phyloP scores from a whole-genome alignment of 2,329 filamentous ascomycete genomes.

The Sclerotinia spermophila region DNA sequence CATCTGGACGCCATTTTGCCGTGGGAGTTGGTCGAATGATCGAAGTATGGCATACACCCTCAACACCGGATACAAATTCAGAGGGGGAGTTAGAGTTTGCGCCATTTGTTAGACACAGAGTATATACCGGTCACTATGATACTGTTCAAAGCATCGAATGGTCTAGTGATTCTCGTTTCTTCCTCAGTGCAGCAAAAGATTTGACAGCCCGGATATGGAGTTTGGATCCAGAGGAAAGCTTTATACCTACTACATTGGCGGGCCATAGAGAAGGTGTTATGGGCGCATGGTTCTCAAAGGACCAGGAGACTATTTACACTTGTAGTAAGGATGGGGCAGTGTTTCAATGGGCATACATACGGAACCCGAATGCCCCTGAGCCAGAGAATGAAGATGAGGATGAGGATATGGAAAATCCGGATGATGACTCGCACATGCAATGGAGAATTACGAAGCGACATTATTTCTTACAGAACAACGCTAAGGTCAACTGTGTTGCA shows the following conservation, averaged over 20 bases:
- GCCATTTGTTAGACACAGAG: constrained; percentile 84
- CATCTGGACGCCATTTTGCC: constrained; percentile 85
- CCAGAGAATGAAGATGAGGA: constrained; percentile 40
- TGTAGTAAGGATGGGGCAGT: constrained; percentile 96
- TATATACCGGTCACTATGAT: constrained; percentile 86
- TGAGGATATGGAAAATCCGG: constrained; percentile 57
- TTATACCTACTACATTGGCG: constrained; percentile 82
- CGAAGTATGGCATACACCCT: constrained; percentile 95
- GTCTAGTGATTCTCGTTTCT: constrained; percentile 95
- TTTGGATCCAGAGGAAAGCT: constrained; percentile 78
- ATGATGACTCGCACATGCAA: constrained; percentile 64
- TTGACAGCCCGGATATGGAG: constrained; percentile 95
- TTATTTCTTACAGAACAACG: constrained; percentile 89
- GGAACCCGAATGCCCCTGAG: constrained; percentile 52
- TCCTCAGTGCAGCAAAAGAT: constrained; percentile 88
- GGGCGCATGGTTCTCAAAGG: constrained; percentile 93
- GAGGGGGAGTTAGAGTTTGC: constrained; percentile 90
- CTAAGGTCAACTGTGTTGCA: constrained; percentile 82
- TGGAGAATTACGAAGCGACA: constrained; percentile 92
- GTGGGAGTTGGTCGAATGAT: constrained; percentile 82
- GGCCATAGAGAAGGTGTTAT: constrained; percentile 88
- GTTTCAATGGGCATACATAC: constrained; percentile 85
- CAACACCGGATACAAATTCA: constrained; percentile 73
- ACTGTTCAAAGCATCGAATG: constrained; percentile 82
- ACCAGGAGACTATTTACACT: constrained; percentile 94